Percentiles rank a stretch among this genome's conserved stretches.
Conservation (phyloP, 2,329 filamentous ascomycete species). For the Nigrograna mackinnonii region DNA sequence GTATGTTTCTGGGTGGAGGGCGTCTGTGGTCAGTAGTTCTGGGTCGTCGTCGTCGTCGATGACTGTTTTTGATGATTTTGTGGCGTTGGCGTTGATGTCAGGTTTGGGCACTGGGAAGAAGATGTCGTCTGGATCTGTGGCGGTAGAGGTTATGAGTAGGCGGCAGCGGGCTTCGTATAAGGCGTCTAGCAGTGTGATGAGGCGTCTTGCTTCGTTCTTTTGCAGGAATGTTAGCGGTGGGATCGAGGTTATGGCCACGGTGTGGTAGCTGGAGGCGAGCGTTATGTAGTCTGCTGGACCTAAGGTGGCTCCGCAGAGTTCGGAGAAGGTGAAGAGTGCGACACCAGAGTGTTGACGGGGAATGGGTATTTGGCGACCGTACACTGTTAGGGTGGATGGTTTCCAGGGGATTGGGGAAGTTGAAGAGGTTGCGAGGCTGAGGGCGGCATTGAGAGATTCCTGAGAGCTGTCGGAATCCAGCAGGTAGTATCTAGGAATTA, state of each 20-base stretch:
- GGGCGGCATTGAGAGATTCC: neutral
- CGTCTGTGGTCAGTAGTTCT: conserved; percentile 46
- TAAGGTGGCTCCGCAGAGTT: conserved; percentile 66
- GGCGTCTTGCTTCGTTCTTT: conserved; percentile 79
- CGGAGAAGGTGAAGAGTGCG: conserved; percentile 68
- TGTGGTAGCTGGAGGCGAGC: conserved; percentile 78
- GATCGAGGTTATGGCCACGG: conserved; percentile 72
- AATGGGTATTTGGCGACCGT: conserved; percentile 66
- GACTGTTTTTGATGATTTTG: conserved; percentile 6
- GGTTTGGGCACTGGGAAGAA: conserved; percentile 69
- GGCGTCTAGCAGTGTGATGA: conserved; percentile 81
- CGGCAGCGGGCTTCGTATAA: conserved; percentile 79
- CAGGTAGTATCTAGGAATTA: conserved; percentile 6
- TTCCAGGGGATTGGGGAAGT: conserved; percentile 49
- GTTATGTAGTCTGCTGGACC: conserved; percentile 84
- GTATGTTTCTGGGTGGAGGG: conserved; percentile 67
- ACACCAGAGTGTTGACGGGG: conserved; percentile 62
- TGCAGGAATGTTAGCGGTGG: conserved; percentile 68
- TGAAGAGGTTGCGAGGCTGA: conserved; percentile 21
- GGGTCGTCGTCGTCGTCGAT: conserved; percentile 15
- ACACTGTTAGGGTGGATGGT: conserved; percentile 54
- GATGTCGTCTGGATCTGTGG: conserved; percentile 69
- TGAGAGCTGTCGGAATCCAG: conserved; percentile 16
- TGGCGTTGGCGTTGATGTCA: conserved; percentile 16
- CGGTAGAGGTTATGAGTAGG: conserved; percentile 68